Conservation (phyloP, 2,329 filamentous ascomycete species). For the Atkinsonella hypoxylon region DNA sequence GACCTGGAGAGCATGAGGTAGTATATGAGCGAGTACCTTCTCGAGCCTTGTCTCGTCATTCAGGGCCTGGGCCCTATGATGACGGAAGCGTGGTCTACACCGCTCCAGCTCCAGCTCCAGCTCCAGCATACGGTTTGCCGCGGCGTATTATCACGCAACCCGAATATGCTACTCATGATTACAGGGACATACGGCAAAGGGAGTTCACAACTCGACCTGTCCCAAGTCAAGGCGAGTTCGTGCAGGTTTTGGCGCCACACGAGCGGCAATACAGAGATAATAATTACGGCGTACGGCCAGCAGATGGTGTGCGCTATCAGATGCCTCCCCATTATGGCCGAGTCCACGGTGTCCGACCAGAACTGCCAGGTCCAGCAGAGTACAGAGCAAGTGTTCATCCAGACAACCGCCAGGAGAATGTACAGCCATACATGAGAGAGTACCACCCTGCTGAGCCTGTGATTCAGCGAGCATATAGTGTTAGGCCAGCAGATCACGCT, state of each 20-base stretch:
- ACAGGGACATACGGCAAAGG: constrained; percentile 42
- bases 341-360: constrained; percentile 31
- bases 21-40: constrained; percentile 54
- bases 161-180: constrained; percentile 40
- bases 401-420: constrained; percentile 17
- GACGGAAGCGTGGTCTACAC: constrained; percentile 40
- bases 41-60: constrained; percentile 38
- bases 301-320: constrained; percentile 31
- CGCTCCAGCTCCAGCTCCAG: constrained; percentile 18
- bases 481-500: constrained; percentile 29
- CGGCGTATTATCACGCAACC: constrained; percentile 51
- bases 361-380: constrained; percentile 16
- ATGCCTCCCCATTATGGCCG: constrained; percentile 29
- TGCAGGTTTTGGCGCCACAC: constrained; percentile 31
- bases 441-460: constrained; percentile 15
- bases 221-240: constrained; percentile 30
- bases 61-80: constrained; percentile 32
- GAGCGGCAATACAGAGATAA: constrained; percentile 33
- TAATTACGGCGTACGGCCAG: constrained; percentile 40
- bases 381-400: constrained; percentile 17
- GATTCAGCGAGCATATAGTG: constrained; percentile 24
- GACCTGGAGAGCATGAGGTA: constrained; percentile 38
- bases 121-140: constrained; percentile 37
- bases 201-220: constrained; percentile 45
- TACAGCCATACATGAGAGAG: constrained; percentile 22